Conservation (phyloP, 2,329 filamentous ascomycete species). For the Fusarium duplospermum region DNA sequence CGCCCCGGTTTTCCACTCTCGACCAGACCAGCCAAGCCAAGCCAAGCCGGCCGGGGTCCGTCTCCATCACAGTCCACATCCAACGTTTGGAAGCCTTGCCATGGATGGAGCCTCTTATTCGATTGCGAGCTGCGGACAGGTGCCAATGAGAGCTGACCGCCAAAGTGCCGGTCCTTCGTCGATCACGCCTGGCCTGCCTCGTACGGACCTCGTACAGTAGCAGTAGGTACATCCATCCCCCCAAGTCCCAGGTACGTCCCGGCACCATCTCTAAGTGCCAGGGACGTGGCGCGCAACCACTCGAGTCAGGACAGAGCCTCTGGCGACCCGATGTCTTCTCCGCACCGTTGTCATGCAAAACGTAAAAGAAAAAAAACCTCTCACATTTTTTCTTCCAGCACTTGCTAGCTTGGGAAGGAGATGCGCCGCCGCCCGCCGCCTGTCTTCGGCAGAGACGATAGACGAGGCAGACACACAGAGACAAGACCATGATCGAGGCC, state of each 20-base stretch:
- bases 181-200: conserved; percentile 32
- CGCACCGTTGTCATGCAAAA: conserved; percentile 26
- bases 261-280: conserved; percentile 10
- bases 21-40: conserved; percentile 19
- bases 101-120: conserved; percentile 16
- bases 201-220: conserved; percentile 13
- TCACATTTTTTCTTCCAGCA: not conserved
- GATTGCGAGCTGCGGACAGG: conserved; percentile 10
- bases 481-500: conserved; percentile 18
- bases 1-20: conserved; percentile 26
- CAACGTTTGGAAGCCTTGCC: conserved; percentile 28
- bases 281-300: conserved; percentile 29
- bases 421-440: not conserved
- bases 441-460: conserved; percentile 1
- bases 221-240: not conserved
- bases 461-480: not conserved
- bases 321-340: conserved; percentile 11
- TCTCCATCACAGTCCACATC: conserved; percentile 29
- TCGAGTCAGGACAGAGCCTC: conserved; percentile 26
- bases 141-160: conserved; percentile 37
- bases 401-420: not conserved
- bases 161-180: conserved; percentile 28
- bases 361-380: conserved; percentile 21
- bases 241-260: conserved; percentile 19
- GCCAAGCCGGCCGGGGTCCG: conserved; percentile 26